Base-by-base conservation (phyloP, 305 asterid genomes). In the Fraxinus ornus region DNA sequence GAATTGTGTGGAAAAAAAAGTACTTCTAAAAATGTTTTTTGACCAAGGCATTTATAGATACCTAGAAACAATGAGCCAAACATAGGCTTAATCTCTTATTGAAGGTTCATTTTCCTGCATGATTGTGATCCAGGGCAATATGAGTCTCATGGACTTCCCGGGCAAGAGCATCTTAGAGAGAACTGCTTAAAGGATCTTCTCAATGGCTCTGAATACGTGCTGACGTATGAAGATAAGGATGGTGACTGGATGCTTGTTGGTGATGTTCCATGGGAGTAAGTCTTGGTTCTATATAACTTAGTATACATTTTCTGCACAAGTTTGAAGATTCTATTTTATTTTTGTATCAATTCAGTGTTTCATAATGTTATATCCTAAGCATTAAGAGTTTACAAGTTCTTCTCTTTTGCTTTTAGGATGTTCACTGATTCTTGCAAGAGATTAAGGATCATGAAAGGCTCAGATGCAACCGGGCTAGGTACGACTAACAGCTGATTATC, bases 391-490 rank as follows among this genome's bases (percentile, higher is more conserved):
- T 35, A 47, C 33, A 2, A 3, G 35, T 70, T 75, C 1, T 70
- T 75, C 1, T 81, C 17, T 76, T 84, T 78, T 78, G 64, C 44
- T 84, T 84, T 89, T 84, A 93, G 97, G 89, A 94, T 94, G 97
- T 94, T 93, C 88, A 90, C 86, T 7, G 91, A 88, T 80, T 90
- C 98, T 5, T 94, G 97, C 92, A 93, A 88, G 92, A 86, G 95
- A 81, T 75, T 94, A 82, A 89, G 97, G 89, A 94, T 94, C 91
- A 93, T 93, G 97, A 93, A 91, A 84, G 91, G 98, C 84, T 90
- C 95, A 1, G 97, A 94, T 72, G 98, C 97, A 66, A 89, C 92
- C n/a, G 98, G 97, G 24, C 88, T 94, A 87, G 97, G 98, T 94
- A 91, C 30, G 86, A 15, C 24, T 32, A 5, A 26, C 79, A 79